Conservation (phyloP, 257 asterid genomes). For the Voacanga thouarsii region DNA sequence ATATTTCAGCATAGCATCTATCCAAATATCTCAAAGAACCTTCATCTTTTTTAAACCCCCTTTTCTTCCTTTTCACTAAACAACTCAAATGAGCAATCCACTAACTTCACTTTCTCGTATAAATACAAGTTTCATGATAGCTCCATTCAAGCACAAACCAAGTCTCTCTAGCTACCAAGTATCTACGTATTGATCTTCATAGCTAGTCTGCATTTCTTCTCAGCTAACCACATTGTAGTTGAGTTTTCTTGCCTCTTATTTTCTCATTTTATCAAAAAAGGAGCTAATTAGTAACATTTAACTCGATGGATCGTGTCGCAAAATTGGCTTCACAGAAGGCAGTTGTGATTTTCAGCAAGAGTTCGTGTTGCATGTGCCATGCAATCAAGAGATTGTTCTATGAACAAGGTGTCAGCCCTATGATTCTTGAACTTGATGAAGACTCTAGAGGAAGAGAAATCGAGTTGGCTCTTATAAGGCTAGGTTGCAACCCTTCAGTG, state of each 20-base stretch:
- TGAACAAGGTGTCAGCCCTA: constrained; percentile 77
- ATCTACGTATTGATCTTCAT: no score
- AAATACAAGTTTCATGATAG: constrained; percentile 4
- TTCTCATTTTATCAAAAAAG: no score
- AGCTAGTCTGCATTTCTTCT: neutral
- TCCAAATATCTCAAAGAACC: constrained; percentile 45
- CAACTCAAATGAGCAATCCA: constrained; percentile 11
- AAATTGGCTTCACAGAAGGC: constrained; percentile 60
- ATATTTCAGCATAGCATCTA: constrained; percentile 28
- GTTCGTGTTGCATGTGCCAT: constrained; percentile 86
- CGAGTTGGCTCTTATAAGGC: constrained; percentile 46
- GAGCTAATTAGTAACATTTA: neutral
- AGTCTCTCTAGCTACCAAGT: neutral
- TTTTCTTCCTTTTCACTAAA: constrained; percentile 14
- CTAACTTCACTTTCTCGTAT: constrained; percentile 16
- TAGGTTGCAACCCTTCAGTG: constrained; percentile 58
- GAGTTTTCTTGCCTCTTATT: no score
- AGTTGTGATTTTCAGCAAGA: constrained; percentile 77
- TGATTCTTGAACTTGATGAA: constrained; percentile 63
- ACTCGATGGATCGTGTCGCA: constrained; percentile 47
- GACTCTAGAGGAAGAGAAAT: constrained; percentile 47
- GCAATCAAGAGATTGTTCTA: constrained; percentile 69
- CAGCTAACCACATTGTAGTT: neutral
- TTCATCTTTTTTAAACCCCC: constrained; percentile 18
- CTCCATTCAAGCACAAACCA: neutral